phyloP scores from a whole-genome alignment of 2,329 filamentous ascomycete genomes.

The Botryotinia narcissicola region DNA sequence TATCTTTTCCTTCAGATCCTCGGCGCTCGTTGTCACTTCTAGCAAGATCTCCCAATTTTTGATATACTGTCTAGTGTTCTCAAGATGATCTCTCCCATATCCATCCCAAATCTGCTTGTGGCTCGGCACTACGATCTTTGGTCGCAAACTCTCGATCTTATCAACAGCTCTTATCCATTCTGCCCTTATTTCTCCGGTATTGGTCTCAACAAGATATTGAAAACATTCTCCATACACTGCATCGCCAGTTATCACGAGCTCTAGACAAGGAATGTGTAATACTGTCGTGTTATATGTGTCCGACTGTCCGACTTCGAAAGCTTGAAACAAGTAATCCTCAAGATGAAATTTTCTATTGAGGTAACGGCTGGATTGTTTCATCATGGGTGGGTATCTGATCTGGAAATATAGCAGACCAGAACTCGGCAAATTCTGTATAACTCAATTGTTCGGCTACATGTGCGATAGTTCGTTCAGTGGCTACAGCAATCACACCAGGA shows the following conservation, averaged over 20 bases:
- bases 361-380: conserved; percentile 1
- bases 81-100: conserved; percentile 33
- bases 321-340: background rate
- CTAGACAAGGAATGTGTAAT: conserved; percentile 36
- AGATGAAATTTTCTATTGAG: background rate
- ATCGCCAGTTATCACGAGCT: conserved; percentile 39
- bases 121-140: conserved; percentile 36
- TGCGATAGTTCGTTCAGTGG: conserved; percentile 5
- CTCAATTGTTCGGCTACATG: conserved; percentile 8
- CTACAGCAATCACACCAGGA: conserved; percentile 26
- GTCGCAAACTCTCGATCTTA: conserved; percentile 35
- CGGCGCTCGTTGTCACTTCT: background rate
- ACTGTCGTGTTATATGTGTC: conserved; percentile 38
- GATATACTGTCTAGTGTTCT: conserved; percentile 34
- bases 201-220: conserved; percentile 39
- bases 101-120: conserved; percentile 34
- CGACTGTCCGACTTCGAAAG: conserved; percentile 34
- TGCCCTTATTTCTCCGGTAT: conserved; percentile 32
- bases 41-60: conserved; percentile 19
- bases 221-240: conserved; percentile 40
- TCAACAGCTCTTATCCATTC: conserved; percentile 39
- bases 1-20: background rate
- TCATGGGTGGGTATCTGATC: conserved; percentile 10
- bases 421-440: background rate
- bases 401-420: conserved; percentile 5